Evolutionary conservation across 352 stramenopile species (phyloP).

Genomic region (Pythium aphanidermatum): DNA sequence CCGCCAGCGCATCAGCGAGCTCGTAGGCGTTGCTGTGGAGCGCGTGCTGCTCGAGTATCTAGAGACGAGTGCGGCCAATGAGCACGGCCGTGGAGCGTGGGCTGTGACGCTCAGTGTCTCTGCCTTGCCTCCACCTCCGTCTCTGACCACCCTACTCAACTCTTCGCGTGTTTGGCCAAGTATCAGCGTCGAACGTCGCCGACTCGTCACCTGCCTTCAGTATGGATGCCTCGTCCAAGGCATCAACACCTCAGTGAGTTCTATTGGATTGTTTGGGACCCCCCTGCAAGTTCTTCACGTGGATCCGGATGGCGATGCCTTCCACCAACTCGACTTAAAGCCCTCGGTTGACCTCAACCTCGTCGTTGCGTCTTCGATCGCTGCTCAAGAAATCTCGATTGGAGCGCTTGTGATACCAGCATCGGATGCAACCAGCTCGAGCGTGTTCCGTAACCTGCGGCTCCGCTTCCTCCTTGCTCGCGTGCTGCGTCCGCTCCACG

Average conservation of each 20-base stretch:
- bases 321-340: conserved; percentile 26
- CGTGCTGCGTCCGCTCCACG: conserved; percentile 4
- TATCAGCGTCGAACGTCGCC: conserved; percentile 20
- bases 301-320: conserved; percentile 20
- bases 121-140: conserved; percentile 10
- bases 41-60: conserved; percentile 25
- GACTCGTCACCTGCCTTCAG: conserved; percentile 12
- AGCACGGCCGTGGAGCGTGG: conserved; percentile 10
- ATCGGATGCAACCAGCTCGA: not conserved
- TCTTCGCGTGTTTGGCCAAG: not conserved
- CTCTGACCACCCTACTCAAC: not conserved
- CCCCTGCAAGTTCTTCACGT: conserved; percentile 15
- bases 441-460: conserved; percentile 22
- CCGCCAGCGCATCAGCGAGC: conserved; percentile 23
- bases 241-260: conserved; percentile 14
- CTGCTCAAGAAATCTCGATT: no score
- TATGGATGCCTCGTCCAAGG: conserved; percentile 11
- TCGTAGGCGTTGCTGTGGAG: conserved; percentile 8
- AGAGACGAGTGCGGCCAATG: conserved; percentile 16
- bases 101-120: conserved; percentile 21
- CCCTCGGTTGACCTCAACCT: conserved; percentile 20
- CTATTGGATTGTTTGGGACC: conserved; percentile 19
- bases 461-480: conserved; percentile 22
- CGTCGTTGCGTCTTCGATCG: conserved; percentile 8
- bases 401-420: not conserved